Evolutionary conservation across 257 asterid species (phyloP).

Genomic region (Forsythia suspensa): DNA sequence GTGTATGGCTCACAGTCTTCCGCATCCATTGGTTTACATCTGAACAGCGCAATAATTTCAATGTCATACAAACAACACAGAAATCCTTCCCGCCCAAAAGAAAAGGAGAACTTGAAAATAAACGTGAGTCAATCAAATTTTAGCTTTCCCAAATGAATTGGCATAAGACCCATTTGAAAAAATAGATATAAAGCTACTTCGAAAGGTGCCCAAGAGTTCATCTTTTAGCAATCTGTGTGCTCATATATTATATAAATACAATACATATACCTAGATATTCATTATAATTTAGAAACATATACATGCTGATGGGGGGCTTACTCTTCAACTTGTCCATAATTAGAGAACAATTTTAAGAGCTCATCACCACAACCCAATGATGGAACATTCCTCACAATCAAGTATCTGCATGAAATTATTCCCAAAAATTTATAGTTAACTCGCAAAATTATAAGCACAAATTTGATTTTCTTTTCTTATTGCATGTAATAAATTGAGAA

Average conservation of each 20-base stretch:
- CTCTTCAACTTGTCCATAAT: constrained; percentile 78
- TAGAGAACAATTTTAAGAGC: constrained; percentile 51
- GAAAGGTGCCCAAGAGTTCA: background rate
- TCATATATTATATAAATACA: background rate
- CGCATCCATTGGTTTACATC: constrained; percentile 94
- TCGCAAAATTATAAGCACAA: background rate
- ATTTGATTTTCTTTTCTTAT: background rate
- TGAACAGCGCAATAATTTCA: constrained; percentile 21
- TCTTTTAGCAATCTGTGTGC: too few species aligned
- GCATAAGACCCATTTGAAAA: background rate
- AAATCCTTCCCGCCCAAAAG: constrained; percentile 7
- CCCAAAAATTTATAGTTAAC: background rate
- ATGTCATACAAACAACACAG: constrained; percentile 3
- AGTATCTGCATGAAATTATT: constrained; percentile 42
- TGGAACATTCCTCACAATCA: constrained; percentile 86
- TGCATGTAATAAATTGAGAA: background rate
- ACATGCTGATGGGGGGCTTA: constrained; percentile 23
- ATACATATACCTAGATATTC: background rate
- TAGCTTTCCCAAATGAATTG: background rate
- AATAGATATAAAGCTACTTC: background rate
- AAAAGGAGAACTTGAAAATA: background rate
- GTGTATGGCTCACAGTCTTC: constrained; percentile 85
- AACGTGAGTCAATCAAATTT: background rate
- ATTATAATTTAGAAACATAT: background rate
- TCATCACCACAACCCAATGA: constrained; percentile 88